A percentile compares a stretch with the other conserved stretches of the same genome.
Evolutionary conservation across 345 rosid species (phyloP).

Genomic region (Brassica juncea): DNA sequence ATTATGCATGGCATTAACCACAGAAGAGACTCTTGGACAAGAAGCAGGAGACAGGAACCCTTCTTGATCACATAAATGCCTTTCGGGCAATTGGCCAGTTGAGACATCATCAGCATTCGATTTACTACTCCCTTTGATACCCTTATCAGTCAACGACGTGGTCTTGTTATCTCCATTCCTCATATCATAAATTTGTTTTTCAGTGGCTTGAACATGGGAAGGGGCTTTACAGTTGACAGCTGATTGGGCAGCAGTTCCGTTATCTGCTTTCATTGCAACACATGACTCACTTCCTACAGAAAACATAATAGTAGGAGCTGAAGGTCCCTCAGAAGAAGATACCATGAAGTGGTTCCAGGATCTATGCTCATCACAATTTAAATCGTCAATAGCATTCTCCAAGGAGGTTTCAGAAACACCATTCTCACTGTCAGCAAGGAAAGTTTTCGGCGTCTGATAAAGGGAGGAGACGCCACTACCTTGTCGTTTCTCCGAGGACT

Average conservation of each 20-base stretch:
- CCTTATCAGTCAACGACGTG: constrained; percentile 18
- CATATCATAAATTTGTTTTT: constrained; percentile 17
- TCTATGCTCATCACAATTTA: constrained; percentile 36
- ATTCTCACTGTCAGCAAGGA: constrained; percentile 26
- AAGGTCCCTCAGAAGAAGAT: constrained; percentile 32
- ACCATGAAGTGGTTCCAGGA: constrained; percentile 48
- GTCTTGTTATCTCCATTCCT: constrained; percentile 18
- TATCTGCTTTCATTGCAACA: constrained; percentile 13
- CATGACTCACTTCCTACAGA: constrained; percentile 25
- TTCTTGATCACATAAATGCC: constrained; percentile 28
- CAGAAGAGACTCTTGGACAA: constrained; percentile 42
- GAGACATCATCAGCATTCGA: constrained; percentile 33
- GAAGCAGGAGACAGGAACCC: constrained; percentile 38
- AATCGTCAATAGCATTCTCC: constrained; percentile 41
- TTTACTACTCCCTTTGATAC: constrained; percentile 23
- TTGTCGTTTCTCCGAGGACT: constrained; percentile 41
- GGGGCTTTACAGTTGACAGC: constrained; percentile 13
- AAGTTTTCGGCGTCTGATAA: constrained; percentile 37
- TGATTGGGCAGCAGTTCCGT: constrained; percentile 12
- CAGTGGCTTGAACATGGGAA: constrained; percentile 13
- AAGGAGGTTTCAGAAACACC: constrained; percentile 37
- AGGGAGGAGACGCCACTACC: constrained; percentile 39
- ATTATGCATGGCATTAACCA: constrained; percentile 60
- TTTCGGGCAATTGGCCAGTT: constrained; percentile 29
- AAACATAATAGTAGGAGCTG: constrained; percentile 32